phyloP scores from a whole-genome alignment of 495 filamentous ascomycete species.

The Eremomyces bilateralis region DNA sequence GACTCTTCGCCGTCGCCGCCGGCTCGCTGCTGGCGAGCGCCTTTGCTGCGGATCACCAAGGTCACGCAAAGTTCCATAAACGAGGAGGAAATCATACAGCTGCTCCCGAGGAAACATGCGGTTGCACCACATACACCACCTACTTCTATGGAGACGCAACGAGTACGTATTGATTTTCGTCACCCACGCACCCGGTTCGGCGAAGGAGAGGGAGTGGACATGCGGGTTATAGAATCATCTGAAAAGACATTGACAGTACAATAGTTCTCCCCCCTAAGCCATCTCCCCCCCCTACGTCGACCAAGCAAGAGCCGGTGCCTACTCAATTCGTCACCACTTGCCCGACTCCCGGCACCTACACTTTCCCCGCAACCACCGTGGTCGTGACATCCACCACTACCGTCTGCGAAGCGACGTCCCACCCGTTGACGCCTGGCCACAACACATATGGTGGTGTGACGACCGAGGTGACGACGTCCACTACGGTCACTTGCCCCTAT shows the following conservation, averaged over 20 bases:
- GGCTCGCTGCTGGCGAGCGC: conserved; percentile 43
- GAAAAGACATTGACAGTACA: too few species aligned
- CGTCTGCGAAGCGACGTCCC: conserved; percentile 41
- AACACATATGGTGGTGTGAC: conserved; percentile 60
- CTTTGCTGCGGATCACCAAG: conserved; percentile 34
- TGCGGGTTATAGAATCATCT: too few species aligned
- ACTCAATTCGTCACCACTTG: conserved; percentile 44
- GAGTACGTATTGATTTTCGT: conserved; percentile 3
- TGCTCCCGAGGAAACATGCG: conserved; percentile 27
- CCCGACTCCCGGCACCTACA: conserved; percentile 55
- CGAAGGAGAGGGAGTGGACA: too few species aligned
- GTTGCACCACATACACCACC: conserved; percentile 48
- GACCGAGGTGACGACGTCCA: conserved; percentile 45
- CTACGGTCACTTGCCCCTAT: conserved; percentile 52
- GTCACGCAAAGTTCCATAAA: conserved; percentile 38
- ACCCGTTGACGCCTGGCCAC: conserved; percentile 38
- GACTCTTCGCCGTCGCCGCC: conserved; percentile 39
- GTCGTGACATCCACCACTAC: conserved; percentile 43
- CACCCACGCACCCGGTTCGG: too few species aligned
- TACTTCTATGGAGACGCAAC: conserved; percentile 17
- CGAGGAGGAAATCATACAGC: conserved; percentile 16
- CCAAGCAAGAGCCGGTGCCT: conserved; percentile 36
- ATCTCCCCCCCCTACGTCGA: conserved; percentile 17
- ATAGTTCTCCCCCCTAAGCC: conserved; percentile 9
- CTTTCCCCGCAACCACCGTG: conserved; percentile 55